phyloP scores from a whole-genome alignment of 1,284 basidiomycete genomes.

The Malassezia pachydermatis region DNA sequence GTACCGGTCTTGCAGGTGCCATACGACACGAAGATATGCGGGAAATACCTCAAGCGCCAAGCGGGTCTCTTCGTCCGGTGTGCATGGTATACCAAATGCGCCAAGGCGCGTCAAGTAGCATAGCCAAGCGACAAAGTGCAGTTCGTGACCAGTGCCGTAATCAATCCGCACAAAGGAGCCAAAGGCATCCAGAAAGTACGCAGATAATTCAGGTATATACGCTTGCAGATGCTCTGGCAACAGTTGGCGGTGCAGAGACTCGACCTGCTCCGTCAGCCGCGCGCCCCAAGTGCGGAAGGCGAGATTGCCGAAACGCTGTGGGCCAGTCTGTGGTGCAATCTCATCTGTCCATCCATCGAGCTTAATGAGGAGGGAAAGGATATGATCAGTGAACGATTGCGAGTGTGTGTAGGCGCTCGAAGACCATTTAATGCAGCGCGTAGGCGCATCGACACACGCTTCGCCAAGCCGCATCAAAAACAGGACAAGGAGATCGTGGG shows the following conservation, averaged over 20 bases:
- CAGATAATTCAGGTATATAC: constrained; percentile 58
- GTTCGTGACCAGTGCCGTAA: constrained; percentile 91
- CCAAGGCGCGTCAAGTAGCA: constrained; percentile 27
- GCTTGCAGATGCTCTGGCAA: constrained; percentile 52
- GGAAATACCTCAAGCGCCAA: constrained; percentile 56
- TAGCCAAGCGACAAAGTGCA: constrained; percentile 41
- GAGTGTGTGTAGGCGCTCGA: background rate
- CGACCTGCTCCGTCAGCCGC: constrained; percentile 57
- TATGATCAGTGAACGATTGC: constrained; percentile 40
- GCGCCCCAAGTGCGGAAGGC: constrained; percentile 80
- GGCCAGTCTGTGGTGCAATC: constrained; percentile 65
- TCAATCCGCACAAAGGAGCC: constrained; percentile 85
- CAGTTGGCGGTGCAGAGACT: constrained; percentile 44
- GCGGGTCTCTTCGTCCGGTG: constrained; percentile 18
- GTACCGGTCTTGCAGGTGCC: constrained; percentile 78
- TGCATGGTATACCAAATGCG: too few species aligned
- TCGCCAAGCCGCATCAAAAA: constrained; percentile 43
- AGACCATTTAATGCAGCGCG: constrained; percentile 16
- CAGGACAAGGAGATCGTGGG: constrained; percentile 31
- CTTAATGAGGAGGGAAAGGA: constrained; percentile 59
- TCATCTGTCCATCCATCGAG: constrained; percentile 69
- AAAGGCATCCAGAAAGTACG: constrained; percentile 74
- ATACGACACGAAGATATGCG: constrained; percentile 70
- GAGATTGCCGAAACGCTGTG: constrained; percentile 88
- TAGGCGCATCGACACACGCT: constrained; percentile 38